Conservation (phyloP, 345 rosid genomes). For the Durio zibethinus region DNA sequence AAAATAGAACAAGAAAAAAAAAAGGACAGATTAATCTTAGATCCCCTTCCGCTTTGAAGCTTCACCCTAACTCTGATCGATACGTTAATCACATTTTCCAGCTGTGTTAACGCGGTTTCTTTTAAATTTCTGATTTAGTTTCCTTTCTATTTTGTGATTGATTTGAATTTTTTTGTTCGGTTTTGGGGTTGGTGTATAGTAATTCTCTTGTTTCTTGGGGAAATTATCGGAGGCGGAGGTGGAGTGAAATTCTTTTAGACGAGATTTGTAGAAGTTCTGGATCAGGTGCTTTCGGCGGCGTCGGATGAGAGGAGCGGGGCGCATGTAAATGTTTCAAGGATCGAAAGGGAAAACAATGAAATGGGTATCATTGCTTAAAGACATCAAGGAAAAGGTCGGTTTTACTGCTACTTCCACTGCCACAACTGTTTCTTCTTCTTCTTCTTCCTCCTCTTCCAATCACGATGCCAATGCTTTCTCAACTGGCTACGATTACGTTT, state of each 20-base stretch:
- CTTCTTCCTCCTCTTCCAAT: slow-evolving; percentile 42
- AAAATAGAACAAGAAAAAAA: slow-evolving; percentile 14
- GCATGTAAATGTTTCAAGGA: slow-evolving; percentile 28
- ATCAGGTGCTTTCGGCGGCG: slow-evolving; percentile 36
- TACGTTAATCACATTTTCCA: slow-evolving; percentile 21
- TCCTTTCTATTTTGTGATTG: background rate
- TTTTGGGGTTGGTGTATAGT: background rate
- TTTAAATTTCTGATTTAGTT: background rate
- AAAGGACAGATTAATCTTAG: slow-evolving; percentile 19
- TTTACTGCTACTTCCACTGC: slow-evolving; percentile 38
- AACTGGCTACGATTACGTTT: slow-evolving; percentile 33
- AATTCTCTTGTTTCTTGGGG: slow-evolving; percentile 9
- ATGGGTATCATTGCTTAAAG: slow-evolving; percentile 99
- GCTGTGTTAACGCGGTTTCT: slow-evolving; percentile 20
- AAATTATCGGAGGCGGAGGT: slow-evolving; percentile 17
- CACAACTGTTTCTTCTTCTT: slow-evolving; percentile 31
- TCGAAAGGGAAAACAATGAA: slow-evolving; percentile 71
- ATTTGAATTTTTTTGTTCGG: background rate
- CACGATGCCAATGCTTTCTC: slow-evolving; percentile 42
- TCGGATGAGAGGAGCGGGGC: slow-evolving; percentile 39
- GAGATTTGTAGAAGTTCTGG: slow-evolving; percentile 33
- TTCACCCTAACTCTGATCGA: slow-evolving; percentile 16
- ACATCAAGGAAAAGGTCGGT: slow-evolving; percentile 96
- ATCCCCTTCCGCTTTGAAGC: slow-evolving; percentile 26
- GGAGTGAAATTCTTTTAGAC: slow-evolving; percentile 35